Percentiles rank a stretch among this genome's conserved stretches.
Evolutionary conservation across 2,329 filamentous ascomycete species (phyloP).

Genomic region (Microcyclospora pomicola): DNA sequence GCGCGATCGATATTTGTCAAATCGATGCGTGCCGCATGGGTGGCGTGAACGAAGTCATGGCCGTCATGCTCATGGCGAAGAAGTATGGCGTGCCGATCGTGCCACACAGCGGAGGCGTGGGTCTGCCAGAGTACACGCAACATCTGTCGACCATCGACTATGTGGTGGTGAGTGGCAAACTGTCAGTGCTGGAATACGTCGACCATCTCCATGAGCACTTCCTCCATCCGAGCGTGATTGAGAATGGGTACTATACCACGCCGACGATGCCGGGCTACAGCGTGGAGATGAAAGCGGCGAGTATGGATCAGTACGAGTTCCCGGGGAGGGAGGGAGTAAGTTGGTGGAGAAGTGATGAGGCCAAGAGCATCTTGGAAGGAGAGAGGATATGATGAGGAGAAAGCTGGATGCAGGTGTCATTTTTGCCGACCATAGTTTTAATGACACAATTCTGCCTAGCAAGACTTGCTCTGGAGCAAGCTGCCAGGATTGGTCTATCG

Average conservation of each 20-base stretch:
- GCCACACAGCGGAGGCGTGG: slow-evolving; percentile 79
- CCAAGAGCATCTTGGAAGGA: slow-evolving; percentile 57
- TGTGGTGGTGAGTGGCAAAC: slow-evolving; percentile 68
- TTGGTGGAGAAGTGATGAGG: slow-evolving; percentile 76
- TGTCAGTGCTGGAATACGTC: slow-evolving; percentile 69
- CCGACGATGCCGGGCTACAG: slow-evolving; percentile 74
- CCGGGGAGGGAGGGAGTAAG: slow-evolving; percentile 65
- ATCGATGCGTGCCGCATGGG: slow-evolving; percentile 83
- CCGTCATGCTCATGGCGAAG: slow-evolving; percentile 74
- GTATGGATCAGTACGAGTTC: slow-evolving; percentile 67
- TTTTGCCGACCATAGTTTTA: too few species aligned
- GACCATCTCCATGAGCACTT: slow-evolving; percentile 93
- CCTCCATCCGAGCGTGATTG: slow-evolving; percentile 63
- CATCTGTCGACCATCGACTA: slow-evolving; percentile 89
- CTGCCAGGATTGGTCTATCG: too few species aligned
- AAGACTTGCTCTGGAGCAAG: too few species aligned
- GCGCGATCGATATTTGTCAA: slow-evolving; percentile 77
- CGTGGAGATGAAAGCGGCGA: slow-evolving; percentile 83
- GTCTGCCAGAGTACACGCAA: slow-evolving; percentile 85
- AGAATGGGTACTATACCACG: slow-evolving; percentile 78
- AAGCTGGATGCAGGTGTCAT: too few species aligned
- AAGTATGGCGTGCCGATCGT: slow-evolving; percentile 72
- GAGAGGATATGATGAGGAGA: slow-evolving; percentile 25
- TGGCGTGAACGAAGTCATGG: slow-evolving; percentile 81
- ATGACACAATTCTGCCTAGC: too few species aligned